A percentile compares a stretch with the other conserved stretches of the same genome.
Conservation (phyloP, 1,284 basidiomycete genomes). For the Sporisorium reilianum region DNA sequence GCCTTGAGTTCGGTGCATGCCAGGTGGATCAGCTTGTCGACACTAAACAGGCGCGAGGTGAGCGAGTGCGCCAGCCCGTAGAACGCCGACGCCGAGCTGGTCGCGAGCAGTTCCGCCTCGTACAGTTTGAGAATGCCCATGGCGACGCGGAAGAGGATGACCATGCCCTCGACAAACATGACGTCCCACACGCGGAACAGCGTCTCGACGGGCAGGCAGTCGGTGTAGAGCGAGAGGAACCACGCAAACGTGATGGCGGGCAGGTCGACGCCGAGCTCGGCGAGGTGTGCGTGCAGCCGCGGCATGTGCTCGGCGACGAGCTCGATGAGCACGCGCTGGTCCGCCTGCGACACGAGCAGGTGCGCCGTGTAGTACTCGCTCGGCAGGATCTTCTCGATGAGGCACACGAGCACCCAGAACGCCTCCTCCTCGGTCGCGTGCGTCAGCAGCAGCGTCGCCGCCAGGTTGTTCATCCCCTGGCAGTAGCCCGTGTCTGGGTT, state of each 20-base stretch:
- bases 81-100: slow-evolving; percentile 84
- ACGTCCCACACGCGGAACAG: slow-evolving; percentile 77
- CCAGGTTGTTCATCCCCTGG: slow-evolving; percentile 87
- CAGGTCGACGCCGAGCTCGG: slow-evolving; percentile 85
- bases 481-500: slow-evolving; percentile 70
- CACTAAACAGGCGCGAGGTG: slow-evolving; percentile 90
- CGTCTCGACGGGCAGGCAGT: slow-evolving; percentile 89
- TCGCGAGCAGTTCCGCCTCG: slow-evolving; percentile 83
- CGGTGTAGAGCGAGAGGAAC: slow-evolving; percentile 96
- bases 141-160: slow-evolving; percentile 86
- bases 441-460: slow-evolving; percentile 90
- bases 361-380: slow-evolving; percentile 70
- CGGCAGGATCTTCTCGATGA: slow-evolving; percentile 73
- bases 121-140: slow-evolving; percentile 86
- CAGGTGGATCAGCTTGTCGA: slow-evolving; percentile 80
- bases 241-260: slow-evolving; percentile 96
- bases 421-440: slow-evolving; percentile 95
- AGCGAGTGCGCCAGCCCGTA: slow-evolving; percentile 87
- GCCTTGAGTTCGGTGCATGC: slow-evolving; percentile 76
- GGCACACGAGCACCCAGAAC: slow-evolving; percentile 92
- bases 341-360: slow-evolving; percentile 83
- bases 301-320: slow-evolving; percentile 84
- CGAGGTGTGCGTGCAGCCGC: slow-evolving; percentile 80
- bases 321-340: slow-evolving; percentile 89
- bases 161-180: slow-evolving; percentile 92